phyloP scores from a whole-genome alignment of 768 basidiomycete genomes.

The Brasilioporus rufonigricans region DNA sequence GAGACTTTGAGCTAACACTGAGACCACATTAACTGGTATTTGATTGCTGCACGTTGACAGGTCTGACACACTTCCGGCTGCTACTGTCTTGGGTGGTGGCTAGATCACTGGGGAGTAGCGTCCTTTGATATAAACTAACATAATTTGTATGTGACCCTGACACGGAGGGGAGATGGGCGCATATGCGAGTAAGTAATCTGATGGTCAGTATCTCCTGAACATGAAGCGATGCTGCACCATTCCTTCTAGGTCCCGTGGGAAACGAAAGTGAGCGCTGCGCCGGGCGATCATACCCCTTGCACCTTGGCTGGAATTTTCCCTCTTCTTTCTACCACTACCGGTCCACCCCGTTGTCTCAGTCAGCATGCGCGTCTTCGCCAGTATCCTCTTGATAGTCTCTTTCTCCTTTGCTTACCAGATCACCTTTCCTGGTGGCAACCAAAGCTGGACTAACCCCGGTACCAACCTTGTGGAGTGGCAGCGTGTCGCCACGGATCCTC shows the following conservation, averaged over 20 bases:
- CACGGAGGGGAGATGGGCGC: background rate
- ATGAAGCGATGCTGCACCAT: background rate
- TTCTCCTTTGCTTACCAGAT: slow-evolving; percentile 65
- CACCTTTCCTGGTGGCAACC: slow-evolving; percentile 42
- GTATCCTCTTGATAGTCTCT: slow-evolving; percentile 49
- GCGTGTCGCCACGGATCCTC: slow-evolving; percentile 61
- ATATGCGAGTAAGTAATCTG: slow-evolving; percentile 5
- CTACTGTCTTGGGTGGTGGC: background rate
- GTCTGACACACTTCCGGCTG: background rate
- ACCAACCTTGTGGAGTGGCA: slow-evolving; percentile 58
- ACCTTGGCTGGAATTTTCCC: slow-evolving; percentile 3
- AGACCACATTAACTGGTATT: slow-evolving; percentile 40
- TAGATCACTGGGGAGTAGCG: background rate
- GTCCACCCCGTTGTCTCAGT: background rate
- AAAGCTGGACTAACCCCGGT: slow-evolving; percentile 59
- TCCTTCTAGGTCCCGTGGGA: slow-evolving; percentile 22
- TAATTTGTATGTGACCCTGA: background rate
- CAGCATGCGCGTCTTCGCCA: slow-evolving; percentile 43
- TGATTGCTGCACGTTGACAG: slow-evolving; percentile 3
- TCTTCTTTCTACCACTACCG: background rate
- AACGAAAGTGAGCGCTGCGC: background rate
- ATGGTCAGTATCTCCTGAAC: too few relatives aligned
- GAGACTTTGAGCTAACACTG: slow-evolving; percentile 79
- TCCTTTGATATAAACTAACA: slow-evolving; percentile 13
- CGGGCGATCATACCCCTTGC: slow-evolving; percentile 6